Evolutionary conservation across 2,329 filamentous ascomycete species (phyloP), one percentile per base, ranked within the genome.

Genomic region (Hypomyces rosellus): DNA sequence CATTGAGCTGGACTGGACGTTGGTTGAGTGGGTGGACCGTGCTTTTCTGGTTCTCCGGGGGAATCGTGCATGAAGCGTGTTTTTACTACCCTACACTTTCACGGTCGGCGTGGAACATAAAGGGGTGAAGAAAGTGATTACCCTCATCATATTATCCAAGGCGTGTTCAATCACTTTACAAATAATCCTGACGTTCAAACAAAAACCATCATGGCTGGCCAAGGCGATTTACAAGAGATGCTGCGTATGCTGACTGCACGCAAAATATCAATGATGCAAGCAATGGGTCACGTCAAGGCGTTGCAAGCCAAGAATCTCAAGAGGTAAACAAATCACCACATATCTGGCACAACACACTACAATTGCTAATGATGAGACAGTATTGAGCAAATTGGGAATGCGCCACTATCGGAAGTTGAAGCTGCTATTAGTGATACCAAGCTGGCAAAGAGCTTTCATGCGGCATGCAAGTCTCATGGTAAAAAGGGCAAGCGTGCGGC

Each of bases 211-310:
- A 81, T 82, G 78, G 72, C 77, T 7, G 70, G 75, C 1, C 77
- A 81, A 55, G 73, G 78, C 53, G 80, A 84, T 56, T 65, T 84
- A 18, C 79, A 84, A 57, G 80, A 82, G 59, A 73, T 84, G 14
- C 69, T 84, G 48, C 78, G 80, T 43, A 71, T 84, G 49, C 68
- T 84, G 57, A 84, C 78, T 3, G 72, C 74, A 43, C 77, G 79
- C 48, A 83, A 80, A 59, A 66, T 81, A 47, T 69, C 80, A 3
- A 80, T 84, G 68, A 71, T 83, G 64, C 74, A 74, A 48, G 80
- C 80, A 22, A 78, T 84, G 74, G 64, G 69, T 40, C 76, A 81
- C 55, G 72, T 83, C 51, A 82, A 78, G 61, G 71, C 76, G 3
- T 69, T 84, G 1, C 81, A 84, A 61, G 60, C 66, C 2, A 75